Base-by-base conservation (phyloP, 768 basidiomycete genomes). In the Russula sp. region DNA sequence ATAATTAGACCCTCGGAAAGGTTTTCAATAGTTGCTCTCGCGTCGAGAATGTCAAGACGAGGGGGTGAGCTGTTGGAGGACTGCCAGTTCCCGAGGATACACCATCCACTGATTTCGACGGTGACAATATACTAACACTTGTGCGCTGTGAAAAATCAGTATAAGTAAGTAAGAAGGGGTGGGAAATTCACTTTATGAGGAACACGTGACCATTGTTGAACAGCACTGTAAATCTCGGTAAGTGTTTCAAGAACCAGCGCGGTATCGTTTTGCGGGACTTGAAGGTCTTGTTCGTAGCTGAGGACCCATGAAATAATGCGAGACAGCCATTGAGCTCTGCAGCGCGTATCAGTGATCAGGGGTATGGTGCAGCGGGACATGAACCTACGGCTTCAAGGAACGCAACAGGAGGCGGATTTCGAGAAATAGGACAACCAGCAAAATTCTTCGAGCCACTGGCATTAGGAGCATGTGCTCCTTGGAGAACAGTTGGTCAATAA, bases 381-480 rank as follows among this genome's bases (percentile, higher is more conserved):
- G 30, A 1, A 69, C 84, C 49, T 73, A 89, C 88, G 79, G 72
- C 73, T 86, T 89, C 30, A 86, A 71, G 0, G 88, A 88, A 55
- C 83, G 79, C 1, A 84, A 85, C 7, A 87, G 69, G 6, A 88
- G 74, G 57, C 90, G 76, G 40, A 89, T 81, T 70, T 89, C 85
- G 2, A 83, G 78, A 57, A 91, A 82, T 7, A 92, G 73, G 22
- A 83, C 76, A 61, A 80, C 81, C 58, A 88, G 79, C 26, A 91
- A 75, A 55, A 84, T 75, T 36, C 88, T 76, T 52, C 87, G 85
- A 1, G 84, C 83, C 4, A 80, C 75, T 1, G 88, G 82, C 6
- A 88, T 71, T 20, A 79, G 69, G 13, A 71, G 69, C 0, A 73
- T 77, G 69, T 77, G 78, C 72, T 91, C 89, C 88, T 90, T 66